Evolutionary conservation across 345 rosid species (phyloP), one percentile per base, ranked within the genome.

Genomic region (Hibiscus tridactylites): DNA sequence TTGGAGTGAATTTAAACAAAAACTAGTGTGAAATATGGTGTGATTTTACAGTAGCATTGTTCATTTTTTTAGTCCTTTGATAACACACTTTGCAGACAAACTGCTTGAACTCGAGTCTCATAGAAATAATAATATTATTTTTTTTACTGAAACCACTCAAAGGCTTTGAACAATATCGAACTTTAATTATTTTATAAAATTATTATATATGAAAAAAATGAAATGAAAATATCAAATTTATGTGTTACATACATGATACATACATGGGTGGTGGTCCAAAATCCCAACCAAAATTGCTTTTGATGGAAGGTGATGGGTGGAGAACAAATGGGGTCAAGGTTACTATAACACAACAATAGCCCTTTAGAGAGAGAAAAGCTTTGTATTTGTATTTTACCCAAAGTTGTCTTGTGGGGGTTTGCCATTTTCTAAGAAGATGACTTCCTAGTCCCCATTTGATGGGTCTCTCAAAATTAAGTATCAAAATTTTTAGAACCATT

Each of bases 241-340:
- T 39, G 44, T 39, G 44, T 39, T 39, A 39, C 9, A 39, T 6
- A 39, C 9, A 39, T 10, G 16, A 47, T 47, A 4, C 12, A 11
- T 13, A 49, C 4, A 47, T 49, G 4, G 54, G 3, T 13, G 17
- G 70, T 31, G 54, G 52, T 53, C 26, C 59, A 54, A 15, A 47
- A 21, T 21, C 35, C 19, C 54, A 65, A 39, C 53, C 70, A 44
- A 65, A 63, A 8, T 50, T 68, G 72, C 72, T 68, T 68, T 68
- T 68, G 60, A 52, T 9, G 60, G 72, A 28, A 52, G 72, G 49
- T 9, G 24, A 64, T n/a, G 49, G 52, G 7, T 64, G 31, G 68
- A 5, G 68, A 11, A 39, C 8, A 35, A 64, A 4, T 37, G 67
- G 68, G 50, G 31, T 5, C 16, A 63, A 24, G 50, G 19, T 7